phyloP scores from a whole-genome alignment of 129 eudicot genomes.

The Silybum marianum region DNA sequence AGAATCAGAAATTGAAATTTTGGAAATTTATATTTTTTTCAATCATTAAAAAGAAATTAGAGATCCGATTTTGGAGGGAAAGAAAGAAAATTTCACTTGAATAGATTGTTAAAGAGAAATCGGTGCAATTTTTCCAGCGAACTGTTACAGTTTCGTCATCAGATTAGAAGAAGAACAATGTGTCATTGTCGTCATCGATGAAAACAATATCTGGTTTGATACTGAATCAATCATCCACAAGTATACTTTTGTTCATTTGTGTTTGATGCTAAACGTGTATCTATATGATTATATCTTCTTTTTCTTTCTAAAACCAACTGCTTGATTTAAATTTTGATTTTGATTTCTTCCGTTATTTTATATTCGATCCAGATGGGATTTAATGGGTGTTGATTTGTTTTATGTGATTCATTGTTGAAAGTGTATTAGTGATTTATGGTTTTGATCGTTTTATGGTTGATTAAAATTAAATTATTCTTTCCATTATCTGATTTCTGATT shows the following conservation, averaged over 20 bases:
- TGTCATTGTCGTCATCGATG: not conserved
- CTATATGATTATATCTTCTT: not conserved
- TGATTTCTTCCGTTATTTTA: too few relatives aligned
- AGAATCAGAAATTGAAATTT: not conserved
- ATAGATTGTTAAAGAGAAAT: not conserved
- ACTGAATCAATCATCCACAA: not conserved
- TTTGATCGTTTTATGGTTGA: not conserved
- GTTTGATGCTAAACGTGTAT: not conserved
- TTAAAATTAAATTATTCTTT: too few relatives aligned
- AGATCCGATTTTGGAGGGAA: constrained; percentile 7
- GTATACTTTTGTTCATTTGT: not conserved
- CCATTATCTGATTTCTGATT: too few relatives aligned
- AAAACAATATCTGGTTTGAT: not conserved
- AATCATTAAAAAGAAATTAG: not conserved
- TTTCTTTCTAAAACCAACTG: not conserved
- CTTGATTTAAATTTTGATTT: not conserved
- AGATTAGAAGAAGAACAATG: not conserved
- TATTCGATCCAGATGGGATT: too few relatives aligned
- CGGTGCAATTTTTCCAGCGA: not conserved
- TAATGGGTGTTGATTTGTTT: too few relatives aligned
- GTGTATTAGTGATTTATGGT: not conserved
- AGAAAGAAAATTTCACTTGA: not conserved
- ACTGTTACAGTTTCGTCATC: not conserved
- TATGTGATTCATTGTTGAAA: not conserved
- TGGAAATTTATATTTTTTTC: not conserved